Conservation (phyloP, 2,329 filamentous ascomycete genomes). For the Monosporascus ibericus region DNA sequence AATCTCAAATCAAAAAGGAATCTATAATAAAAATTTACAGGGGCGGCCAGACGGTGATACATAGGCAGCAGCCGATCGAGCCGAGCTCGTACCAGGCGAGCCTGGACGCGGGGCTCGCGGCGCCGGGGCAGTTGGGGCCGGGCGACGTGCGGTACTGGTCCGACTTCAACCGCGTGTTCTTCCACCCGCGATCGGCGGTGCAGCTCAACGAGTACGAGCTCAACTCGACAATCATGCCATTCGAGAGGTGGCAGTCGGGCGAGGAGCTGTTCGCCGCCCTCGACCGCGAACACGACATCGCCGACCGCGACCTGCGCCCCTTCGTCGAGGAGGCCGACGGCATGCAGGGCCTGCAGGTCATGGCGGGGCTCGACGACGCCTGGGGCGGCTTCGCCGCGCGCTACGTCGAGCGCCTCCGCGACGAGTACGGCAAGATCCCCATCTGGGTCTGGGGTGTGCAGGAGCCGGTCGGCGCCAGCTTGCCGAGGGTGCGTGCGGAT, state of each 20-base stretch:
- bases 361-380: slow-evolving; percentile 67
- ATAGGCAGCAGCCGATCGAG: slow-evolving; percentile 61
- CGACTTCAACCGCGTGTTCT: slow-evolving; percentile 89
- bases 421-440: slow-evolving; percentile 84
- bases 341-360: slow-evolving; percentile 79
- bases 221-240: slow-evolving; percentile 72
- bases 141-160: slow-evolving; percentile 90
- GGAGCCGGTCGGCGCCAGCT: slow-evolving; percentile 43
- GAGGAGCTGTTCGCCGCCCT: slow-evolving; percentile 68
- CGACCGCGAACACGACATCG: slow-evolving; percentile 75
- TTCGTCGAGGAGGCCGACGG: slow-evolving; percentile 93
- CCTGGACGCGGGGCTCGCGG: slow-evolving; percentile 63
- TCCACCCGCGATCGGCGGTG: slow-evolving; percentile 80
- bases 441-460: slow-evolving; percentile 86
- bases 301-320: slow-evolving; percentile 83
- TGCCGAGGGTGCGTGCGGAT: slow-evolving; percentile 43
- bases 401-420: slow-evolving; percentile 72
- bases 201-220: slow-evolving; percentile 86
- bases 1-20: not conserved
- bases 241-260: slow-evolving; percentile 69
- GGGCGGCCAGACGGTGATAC: slow-evolving; percentile 62
- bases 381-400: slow-evolving; percentile 73
- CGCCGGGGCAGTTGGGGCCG: slow-evolving; percentile 57
- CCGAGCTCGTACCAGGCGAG: slow-evolving; percentile 72
- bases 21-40: slow-evolving; percentile 29